Conservation (phyloP, 148 eudicot genomes). For the Arctostaphylos glauca region DNA sequence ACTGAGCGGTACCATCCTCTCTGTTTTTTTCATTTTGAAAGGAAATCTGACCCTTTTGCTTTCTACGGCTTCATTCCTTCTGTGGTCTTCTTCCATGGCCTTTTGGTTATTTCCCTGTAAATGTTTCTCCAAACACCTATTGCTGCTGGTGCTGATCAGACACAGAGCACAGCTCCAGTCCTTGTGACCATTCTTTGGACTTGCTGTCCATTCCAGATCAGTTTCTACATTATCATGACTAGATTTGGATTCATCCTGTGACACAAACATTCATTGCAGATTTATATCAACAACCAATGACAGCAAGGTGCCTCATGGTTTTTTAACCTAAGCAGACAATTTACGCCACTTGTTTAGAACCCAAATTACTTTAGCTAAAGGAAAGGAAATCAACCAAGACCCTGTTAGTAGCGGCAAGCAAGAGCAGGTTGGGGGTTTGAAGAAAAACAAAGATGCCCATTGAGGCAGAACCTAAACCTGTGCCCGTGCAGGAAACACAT, state of each 20-base stretch:
- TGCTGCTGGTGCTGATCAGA: conserved; percentile 16
- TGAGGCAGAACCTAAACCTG: too few species aligned
- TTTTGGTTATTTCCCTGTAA: conserved; percentile 17
- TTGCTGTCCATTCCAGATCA: not conserved
- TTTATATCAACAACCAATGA: not conserved
- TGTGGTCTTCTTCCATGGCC: conserved; percentile 16
- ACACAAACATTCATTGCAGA: not conserved
- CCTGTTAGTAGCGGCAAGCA: too few species aligned
- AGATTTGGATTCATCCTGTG: conserved; percentile 9
- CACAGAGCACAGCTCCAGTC: conserved; percentile 23
- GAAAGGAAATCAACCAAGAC: too few species aligned
- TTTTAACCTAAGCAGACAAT: not conserved
- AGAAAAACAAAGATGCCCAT: too few species aligned
- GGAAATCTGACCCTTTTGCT: not conserved
- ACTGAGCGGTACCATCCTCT: not conserved
- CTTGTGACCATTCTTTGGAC: conserved; percentile 18
- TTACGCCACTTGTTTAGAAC: not conserved
- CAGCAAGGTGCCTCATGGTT: not conserved
- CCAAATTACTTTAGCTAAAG: not conserved
- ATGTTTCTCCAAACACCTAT: conserved; percentile 8
- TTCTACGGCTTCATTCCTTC: not conserved
- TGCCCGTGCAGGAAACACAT: too few species aligned
- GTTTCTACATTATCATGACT: not conserved
- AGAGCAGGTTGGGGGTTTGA: too few species aligned
- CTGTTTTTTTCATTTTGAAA: not conserved